Base-by-base conservation (phyloP, 1,284 basidiomycete genomes). In the Trametes sp. region DNA sequence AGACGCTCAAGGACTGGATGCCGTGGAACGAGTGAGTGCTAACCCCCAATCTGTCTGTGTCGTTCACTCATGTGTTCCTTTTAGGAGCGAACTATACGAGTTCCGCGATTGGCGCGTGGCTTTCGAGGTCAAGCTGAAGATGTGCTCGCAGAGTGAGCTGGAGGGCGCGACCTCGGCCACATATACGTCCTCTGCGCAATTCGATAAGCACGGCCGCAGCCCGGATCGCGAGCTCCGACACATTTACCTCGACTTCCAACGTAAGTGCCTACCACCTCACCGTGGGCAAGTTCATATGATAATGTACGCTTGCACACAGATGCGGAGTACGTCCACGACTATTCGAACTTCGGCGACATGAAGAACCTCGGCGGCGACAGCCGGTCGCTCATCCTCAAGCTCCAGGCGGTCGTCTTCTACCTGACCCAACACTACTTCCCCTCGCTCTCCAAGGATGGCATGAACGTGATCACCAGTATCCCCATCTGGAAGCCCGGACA, bases 381-480 rank as follows among this genome's bases (percentile, higher is more conserved):
- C 52, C 69, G 66, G 11, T 38, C 52, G 13, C 62, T 70, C 23
- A 73, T 74, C 56, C 69, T 69, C 61, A 69, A 73, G 55, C 65
- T 73, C 38, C 69, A 75, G 46, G 70, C 75, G 5, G 63, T 73
- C 29, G 66, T 75, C 26, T 68, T 72, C 66, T 76, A 76, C 63
- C 60, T 75, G 48, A 66, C 68, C 24, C 53, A 69, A 19, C 61
- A 72, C 67, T 78, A 77, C 66, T 72, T 78, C 69, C 55, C 65
- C 2, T 63, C 70, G n/a, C 53, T 77, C 21, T 59, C 64, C 26
- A 50, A 66, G 7, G 61, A 64, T n/a, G 73, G 72, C 23, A 64
- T 74, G 44, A 67, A 77, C 66, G 65, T 78, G 57, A 59, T 78
- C 46, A 69, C 74, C 56, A 74, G 72, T n/a, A 63, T 76, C 35